Base-by-base conservation (phyloP, 306 rosid species). In the Fragaria iinumae region DNA sequence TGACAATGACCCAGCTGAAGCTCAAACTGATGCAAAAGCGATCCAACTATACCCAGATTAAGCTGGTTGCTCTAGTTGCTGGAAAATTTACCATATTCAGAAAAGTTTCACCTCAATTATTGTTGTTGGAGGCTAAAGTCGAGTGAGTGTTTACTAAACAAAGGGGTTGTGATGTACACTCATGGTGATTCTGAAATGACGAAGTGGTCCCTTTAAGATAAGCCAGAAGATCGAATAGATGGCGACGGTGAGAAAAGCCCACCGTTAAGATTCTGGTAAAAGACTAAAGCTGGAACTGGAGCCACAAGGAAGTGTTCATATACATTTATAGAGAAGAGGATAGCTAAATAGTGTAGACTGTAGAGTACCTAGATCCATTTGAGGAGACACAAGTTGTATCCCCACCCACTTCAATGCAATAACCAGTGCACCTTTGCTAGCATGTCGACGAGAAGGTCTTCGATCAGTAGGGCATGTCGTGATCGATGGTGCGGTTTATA, bases 101-200 rank as follows among this genome's bases (percentile, higher is more conserved):
- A 39, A 47, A 73, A 70, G 17, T 11, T 60, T 76, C 59, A 74
- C 57, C 86, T 83, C 90, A 84, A 83, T 84, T 83, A 87, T 85
- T 84, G 84, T 80, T 52, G 77, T 34, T 79, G 82, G 74, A 83
- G 62, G 3, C 63, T 60, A 85, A 87, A 88, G 91, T 65, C 74
- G 5, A 20, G 79, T 44, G 56, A 78, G 81, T 80, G 80, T 77
- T 72, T 81, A n/a, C 65, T n/a, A 47, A 66, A 20, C 70, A 4
- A 18, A 8, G 6, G 27, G 59, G 81, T 67, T 77, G 70, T 66
- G 29, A 8, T 20, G 63, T 23, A 10, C 32, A 9, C 63, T 10
- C 63, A 36, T 38, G 14, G 25, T 36, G 69, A 36, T 65, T 34
- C 4, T 65, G 69, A 65, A 34, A 65, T 36, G 47, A 2, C 69